Conservation (phyloP, 1,139 yeast species). For the Barnettozyma hawaiiensis region DNA sequence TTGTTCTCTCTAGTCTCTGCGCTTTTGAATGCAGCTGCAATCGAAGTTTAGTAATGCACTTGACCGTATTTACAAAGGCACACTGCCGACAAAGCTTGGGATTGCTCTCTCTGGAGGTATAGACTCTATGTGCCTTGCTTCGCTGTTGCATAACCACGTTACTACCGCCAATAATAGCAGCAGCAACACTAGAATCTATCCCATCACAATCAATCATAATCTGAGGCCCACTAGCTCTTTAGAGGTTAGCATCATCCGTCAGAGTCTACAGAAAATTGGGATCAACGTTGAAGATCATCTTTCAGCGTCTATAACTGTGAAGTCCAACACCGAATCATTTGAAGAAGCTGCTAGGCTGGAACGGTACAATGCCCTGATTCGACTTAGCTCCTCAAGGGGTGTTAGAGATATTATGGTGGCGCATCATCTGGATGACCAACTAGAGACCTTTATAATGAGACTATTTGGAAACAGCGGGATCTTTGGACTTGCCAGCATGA, state of each 20-base stretch:
- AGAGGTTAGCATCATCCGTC: constrained; percentile 32
- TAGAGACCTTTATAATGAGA: constrained; percentile 63
- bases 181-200: constrained; percentile 35
- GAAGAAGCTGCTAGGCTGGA: constrained; percentile 54
- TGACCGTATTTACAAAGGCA: background rate
- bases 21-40: constrained; percentile 2
- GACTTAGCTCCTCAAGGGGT: constrained; percentile 31
- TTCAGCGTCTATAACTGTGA: constrained; percentile 10
- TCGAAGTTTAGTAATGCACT: constrained; percentile 1
- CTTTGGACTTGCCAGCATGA: constrained; percentile 49
- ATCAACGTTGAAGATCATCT: constrained; percentile 9
- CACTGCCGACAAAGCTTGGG: constrained; percentile 17
- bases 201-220: constrained; percentile 56
- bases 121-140: constrained; percentile 67
- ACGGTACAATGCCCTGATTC: constrained; percentile 42
- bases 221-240: constrained; percentile 40
- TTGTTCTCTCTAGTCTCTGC: no score
- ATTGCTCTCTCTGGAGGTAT: constrained; percentile 77
- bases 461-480: constrained; percentile 49
- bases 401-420: constrained; percentile 46
- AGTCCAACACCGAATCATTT: constrained; percentile 28
- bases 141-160: constrained; percentile 36
- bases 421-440: constrained; percentile 66
- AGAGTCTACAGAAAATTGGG: constrained; percentile 15
- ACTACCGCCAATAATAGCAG: constrained; percentile 19